Percentiles rank a stretch among this genome's conserved stretches.
These are phyloP conservation scores for Termitomyces sp. DNA, from an alignment of 1,284 basidiomycete genomes.

Conservation along the genomic window DNA sequence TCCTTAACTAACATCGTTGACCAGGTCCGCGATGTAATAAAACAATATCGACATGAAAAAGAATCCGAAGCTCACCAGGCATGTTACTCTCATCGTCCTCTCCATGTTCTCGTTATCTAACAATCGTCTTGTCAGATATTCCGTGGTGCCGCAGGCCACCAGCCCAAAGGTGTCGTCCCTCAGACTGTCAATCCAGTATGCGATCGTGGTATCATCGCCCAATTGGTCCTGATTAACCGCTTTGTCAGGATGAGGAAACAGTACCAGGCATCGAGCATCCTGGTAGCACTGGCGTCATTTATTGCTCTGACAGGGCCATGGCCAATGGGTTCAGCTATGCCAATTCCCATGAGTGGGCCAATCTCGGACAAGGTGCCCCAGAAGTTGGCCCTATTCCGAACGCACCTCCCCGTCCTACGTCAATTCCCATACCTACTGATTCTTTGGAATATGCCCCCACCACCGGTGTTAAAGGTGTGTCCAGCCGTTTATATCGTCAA, in stretches of 20 bases:
- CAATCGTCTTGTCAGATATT: conserved; percentile 47
- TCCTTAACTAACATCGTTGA: conserved; percentile 38
- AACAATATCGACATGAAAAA: conserved; percentile 62
- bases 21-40: conserved; percentile 56
- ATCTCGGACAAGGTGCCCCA: conserved; percentile 81
- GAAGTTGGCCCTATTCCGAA: conserved; percentile 83
- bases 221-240: conserved; percentile 7
- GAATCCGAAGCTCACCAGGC: conserved; percentile 82
- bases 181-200: conserved; percentile 66
- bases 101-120: background rate
- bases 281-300: conserved; percentile 75
- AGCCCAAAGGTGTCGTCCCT: conserved; percentile 56
- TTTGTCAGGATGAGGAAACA: conserved; percentile 67
- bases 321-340: conserved; percentile 85
- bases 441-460: conserved; percentile 92
- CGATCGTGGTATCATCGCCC: conserved; percentile 8
- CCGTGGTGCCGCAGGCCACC: conserved; percentile 64
- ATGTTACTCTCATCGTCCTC: background rate
- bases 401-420: conserved; percentile 61
- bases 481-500: background rate
- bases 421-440: conserved; percentile 62
- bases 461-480: conserved; percentile 77
- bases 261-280: conserved; percentile 80
- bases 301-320: conserved; percentile 84
- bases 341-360: conserved; percentile 77